Evolutionary conservation across 2,329 filamentous ascomycete species (phyloP), one percentile per base, ranked within the genome.

Genomic region (Ceratocystis variospora): DNA sequence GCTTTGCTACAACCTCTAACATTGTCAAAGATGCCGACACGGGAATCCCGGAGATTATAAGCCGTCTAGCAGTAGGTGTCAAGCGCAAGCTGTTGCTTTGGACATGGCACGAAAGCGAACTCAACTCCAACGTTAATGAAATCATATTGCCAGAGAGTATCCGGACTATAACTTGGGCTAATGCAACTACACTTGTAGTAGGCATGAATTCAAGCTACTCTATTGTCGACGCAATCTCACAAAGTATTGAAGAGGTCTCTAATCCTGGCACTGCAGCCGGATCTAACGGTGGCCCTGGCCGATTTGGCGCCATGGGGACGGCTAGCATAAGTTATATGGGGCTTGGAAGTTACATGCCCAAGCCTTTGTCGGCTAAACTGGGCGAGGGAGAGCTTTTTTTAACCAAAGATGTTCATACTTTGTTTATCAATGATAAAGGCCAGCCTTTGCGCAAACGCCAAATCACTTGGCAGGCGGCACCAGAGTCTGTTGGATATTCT

Each of bases 301-400:
- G 91, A 46, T 93, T 96, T 70, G 90, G 90, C 5, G 88, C 90
- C 1, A 87, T 93, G 69, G 88, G 87, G 68, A 88, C 87, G 65
- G 88, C 87, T 6, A 89, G 90, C 61, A 96, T 97, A 90, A 91
- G 92, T 57, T 97, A 97, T 73, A 96, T 97, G 83, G 93, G 93
- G 0, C 86, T 97, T 73, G 91, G 90, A 62, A 89, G 90, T 53
- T 94, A 91, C 78, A 90, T 93, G 66, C 93, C 94, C 1, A 95
- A 90, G 72, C 95, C 94, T 5, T 80, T 99, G 71, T 90, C 90
- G 5, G 87, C 92, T 5, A 87, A 87, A 70, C 80, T 99, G 12
- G 83, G 85, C 2, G 89, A 95, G 69, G 89, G 89, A 3, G 84
- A 96, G 76, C 84, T 97, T 73, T 77, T 99, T 67, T 80, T 99